Evolutionary conservation across 306 rosid genomes (phyloP), one percentile per base, ranked within the genome.

Genomic region (Dalbergia cochinchinensis): DNA sequence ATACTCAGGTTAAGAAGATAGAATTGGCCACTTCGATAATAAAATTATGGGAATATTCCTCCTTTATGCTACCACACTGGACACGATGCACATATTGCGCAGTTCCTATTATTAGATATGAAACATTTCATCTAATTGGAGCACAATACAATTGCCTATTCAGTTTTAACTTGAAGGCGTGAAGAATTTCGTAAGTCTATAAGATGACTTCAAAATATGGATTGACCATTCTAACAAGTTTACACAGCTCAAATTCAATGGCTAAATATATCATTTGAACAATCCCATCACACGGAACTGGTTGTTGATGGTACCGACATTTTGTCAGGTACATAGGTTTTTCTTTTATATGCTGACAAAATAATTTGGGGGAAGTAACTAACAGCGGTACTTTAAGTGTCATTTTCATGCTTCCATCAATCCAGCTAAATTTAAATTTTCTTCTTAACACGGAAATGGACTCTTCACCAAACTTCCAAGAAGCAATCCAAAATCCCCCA

Each of bases 391-490:
- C 78, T 82, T 47, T 5, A 50, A 34, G 71, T 60, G 83, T 85
- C 85, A 77, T 53, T 85, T 76, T 85, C 81, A 4, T 53, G 19
- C 9, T 4, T 54, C 10, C 20, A 81, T 73, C 57, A 45, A 19
- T 72, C 76, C 50, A 82, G 64, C 59, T 51, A 34, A 64, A 39
- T 81, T 18, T 8, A 66, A 82, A 57, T 62, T 71, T 67, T 65
- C 71, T 31, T 33, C 63, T 64, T 76, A 54, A 71, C 69, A 37
- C 34, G 69, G 71, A 69, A 84, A 57, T 70, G 77, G 77, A 57
- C 69, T 78, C 55, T 65, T 35, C 71, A 77, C 84, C 83, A 80
- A 81, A 81, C 78, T 79, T 74, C 84, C 74, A 77, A 66, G 73
- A 79, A 76, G 20, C 82, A 57, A 42, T 63, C 1, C 83, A 69